Evolutionary conservation across 2,329 filamentous ascomycete species (phyloP).

Genomic region (Ploettnerulaceae sp.): DNA sequence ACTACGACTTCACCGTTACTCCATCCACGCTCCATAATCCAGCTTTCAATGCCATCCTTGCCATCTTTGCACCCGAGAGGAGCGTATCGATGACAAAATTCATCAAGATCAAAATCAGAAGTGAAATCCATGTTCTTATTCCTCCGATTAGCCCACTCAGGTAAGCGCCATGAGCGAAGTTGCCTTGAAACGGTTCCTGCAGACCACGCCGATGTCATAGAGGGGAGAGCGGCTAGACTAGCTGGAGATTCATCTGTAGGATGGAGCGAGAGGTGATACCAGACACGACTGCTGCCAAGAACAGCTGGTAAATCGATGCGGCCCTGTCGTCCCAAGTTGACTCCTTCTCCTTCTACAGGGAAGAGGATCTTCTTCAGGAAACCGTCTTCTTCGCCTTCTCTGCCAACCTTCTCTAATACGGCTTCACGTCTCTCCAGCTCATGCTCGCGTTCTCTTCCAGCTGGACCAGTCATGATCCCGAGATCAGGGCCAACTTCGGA

Average conservation of each 20-base stretch:
- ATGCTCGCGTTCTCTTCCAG: constrained; percentile 68
- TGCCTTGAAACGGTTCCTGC: constrained; percentile 89
- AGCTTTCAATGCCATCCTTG: constrained; percentile 87
- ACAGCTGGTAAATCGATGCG: constrained; percentile 73
- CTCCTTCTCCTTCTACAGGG: constrained; percentile 71
- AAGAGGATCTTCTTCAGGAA: constrained; percentile 81
- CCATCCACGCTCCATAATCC: constrained; percentile 93
- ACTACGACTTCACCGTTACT: constrained; percentile 95
- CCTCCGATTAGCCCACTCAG: constrained; percentile 93
- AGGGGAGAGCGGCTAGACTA: constrained; percentile 64
- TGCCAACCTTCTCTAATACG: constrained; percentile 78
- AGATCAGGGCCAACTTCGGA: constrained; percentile 72
- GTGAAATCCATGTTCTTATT: constrained; percentile 93
- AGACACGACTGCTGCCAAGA: constrained; percentile 79
- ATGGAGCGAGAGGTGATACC: constrained; percentile 91
- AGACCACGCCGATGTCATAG: constrained; percentile 82
- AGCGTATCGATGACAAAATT: constrained; percentile 80
- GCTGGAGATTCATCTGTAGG: constrained; percentile 83
- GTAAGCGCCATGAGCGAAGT: constrained; percentile 84
- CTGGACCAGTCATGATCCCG: constrained; percentile 64
- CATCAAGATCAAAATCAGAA: constrained; percentile 89
- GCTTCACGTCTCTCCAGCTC: constrained; percentile 77
- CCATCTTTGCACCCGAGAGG: constrained; percentile 84
- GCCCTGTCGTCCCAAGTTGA: constrained; percentile 70
- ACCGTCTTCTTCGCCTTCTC: constrained; percentile 74